Conservation (phyloP, 2,329 filamentous ascomycete species). For the Huntiella abstrusa region DNA sequence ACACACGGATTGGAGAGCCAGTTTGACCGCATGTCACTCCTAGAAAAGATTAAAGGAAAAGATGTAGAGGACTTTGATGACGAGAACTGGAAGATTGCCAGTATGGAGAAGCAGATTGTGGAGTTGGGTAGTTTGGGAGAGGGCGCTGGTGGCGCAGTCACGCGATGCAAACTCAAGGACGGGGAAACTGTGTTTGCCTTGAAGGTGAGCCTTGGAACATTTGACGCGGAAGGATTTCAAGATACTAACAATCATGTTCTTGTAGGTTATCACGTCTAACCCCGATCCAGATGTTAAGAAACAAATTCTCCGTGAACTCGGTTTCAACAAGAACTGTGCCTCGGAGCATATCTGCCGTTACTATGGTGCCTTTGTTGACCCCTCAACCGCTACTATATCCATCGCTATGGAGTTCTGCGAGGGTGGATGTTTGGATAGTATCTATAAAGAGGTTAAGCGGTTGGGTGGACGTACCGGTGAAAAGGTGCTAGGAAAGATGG, state of each 20-base stretch:
- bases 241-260: neutral
- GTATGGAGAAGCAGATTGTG: slow-evolving; percentile 68
- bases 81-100: slow-evolving; percentile 86
- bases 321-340: slow-evolving; percentile 94
- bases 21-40: slow-evolving; percentile 53
- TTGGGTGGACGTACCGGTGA: slow-evolving; percentile 87
- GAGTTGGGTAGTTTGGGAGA: slow-evolving; percentile 84
- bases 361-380: slow-evolving; percentile 92
- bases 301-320: slow-evolving; percentile 87
- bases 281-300: slow-evolving; percentile 97
- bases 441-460: slow-evolving; percentile 94
- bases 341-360: slow-evolving; percentile 94
- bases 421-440: slow-evolving; percentile 84
- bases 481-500: slow-evolving; percentile 91
- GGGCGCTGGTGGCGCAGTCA: slow-evolving; percentile 89
- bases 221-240: neutral
- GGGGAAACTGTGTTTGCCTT: slow-evolving; percentile 90
- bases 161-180: slow-evolving; percentile 69
- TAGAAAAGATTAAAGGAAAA: slow-evolving; percentile 37
- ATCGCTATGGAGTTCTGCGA: slow-evolving; percentile 99
- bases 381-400: slow-evolving; percentile 87
- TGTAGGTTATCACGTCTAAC: slow-evolving; percentile 88
- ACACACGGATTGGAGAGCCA: slow-evolving; percentile 51
- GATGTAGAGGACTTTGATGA: slow-evolving; percentile 94
- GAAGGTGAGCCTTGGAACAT: slow-evolving; percentile 44